Conservation (phyloP, 257 asterid species). For the Nicotiana sylvestris region DNA sequence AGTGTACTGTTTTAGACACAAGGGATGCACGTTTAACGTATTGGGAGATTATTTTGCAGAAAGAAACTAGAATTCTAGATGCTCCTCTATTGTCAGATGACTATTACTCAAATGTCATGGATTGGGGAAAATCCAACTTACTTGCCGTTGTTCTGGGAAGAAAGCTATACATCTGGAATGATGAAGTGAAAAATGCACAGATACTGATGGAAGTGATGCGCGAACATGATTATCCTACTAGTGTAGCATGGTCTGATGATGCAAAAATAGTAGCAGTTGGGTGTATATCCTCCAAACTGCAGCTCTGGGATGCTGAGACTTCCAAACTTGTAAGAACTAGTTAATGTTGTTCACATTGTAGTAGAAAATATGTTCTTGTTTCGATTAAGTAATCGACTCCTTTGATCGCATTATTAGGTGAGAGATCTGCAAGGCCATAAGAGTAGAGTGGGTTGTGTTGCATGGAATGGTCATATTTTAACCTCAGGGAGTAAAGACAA, state of each 20-base stretch:
- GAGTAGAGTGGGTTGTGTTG: constrained; percentile 46
- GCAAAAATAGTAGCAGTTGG: constrained; percentile 53
- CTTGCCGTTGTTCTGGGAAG: constrained; percentile 61
- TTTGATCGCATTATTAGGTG: constrained; percentile 33
- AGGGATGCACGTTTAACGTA: not conserved
- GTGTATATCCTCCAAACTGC: constrained; percentile 31
- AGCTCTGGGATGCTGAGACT: constrained; percentile 59
- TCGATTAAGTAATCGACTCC: not conserved
- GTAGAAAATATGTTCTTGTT: not conserved
- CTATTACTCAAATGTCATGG: constrained; percentile 58
- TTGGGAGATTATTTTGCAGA: constrained; percentile 32
- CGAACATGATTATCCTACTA: constrained; percentile 38
- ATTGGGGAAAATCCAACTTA: constrained; percentile 65
- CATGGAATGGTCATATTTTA: constrained; percentile 60
- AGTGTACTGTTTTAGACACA: no score
- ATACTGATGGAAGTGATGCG: constrained; percentile 21
- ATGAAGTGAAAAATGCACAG: constrained; percentile 16
- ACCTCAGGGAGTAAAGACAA: constrained; percentile 63
- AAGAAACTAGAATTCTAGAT: constrained; percentile 41
- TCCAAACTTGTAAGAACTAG: constrained; percentile 44
- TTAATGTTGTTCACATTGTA: not conserved
- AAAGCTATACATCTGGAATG: constrained; percentile 45
- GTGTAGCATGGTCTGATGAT: constrained; percentile 75
- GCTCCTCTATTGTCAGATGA: constrained; percentile 51
- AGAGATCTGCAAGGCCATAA: constrained; percentile 48